These are phyloP conservation scores for Lantana camara DNA, from an alignment of 257 asterid species.

Conservation along the genomic window DNA sequence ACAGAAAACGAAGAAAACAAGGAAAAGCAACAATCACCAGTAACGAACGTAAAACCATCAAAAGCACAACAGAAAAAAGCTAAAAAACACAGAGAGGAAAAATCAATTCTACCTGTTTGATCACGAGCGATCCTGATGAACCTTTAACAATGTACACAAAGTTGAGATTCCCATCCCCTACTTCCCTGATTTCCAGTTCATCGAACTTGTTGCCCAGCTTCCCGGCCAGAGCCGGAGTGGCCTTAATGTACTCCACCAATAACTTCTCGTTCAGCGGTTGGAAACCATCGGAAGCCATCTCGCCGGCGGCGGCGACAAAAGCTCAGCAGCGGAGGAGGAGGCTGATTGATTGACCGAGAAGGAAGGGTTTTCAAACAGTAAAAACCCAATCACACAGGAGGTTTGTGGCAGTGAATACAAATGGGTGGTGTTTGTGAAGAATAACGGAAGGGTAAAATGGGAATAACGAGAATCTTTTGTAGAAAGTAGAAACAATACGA, in stretches of 20 bases:
- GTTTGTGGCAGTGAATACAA: not conserved
- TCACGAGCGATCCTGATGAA: conserved; percentile 64
- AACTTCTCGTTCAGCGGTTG: conserved; percentile 71
- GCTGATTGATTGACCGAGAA: not conserved
- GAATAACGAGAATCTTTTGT: conserved; percentile 13
- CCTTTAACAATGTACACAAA: conserved; percentile 75
- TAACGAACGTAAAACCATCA: not conserved
- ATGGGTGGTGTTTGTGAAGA: not conserved
- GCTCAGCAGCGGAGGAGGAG: conserved; percentile 9
- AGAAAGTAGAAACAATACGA: not conserved
- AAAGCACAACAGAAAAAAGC: not conserved
- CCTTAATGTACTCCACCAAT: conserved; percentile 70
- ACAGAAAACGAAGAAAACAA: not conserved
- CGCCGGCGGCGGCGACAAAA: conserved; percentile 7
- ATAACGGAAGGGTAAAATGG: conserved; percentile 15
- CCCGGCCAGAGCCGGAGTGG: conserved; percentile 69
- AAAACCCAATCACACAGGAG: not conserved
- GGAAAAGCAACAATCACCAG: not conserved
- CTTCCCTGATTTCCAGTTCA: conserved; percentile 71
- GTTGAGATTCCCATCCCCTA: conserved; percentile 98
- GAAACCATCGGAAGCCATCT: conserved; percentile 64
- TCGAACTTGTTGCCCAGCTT: conserved; percentile 68
- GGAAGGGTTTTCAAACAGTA: conserved; percentile 10
- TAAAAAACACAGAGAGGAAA: not conserved
- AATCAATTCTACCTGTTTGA: conserved; percentile 73